Evolutionary conservation across 2,329 filamentous ascomycete genomes (phyloP).

Genomic region (Colletotrichum salicis): DNA sequence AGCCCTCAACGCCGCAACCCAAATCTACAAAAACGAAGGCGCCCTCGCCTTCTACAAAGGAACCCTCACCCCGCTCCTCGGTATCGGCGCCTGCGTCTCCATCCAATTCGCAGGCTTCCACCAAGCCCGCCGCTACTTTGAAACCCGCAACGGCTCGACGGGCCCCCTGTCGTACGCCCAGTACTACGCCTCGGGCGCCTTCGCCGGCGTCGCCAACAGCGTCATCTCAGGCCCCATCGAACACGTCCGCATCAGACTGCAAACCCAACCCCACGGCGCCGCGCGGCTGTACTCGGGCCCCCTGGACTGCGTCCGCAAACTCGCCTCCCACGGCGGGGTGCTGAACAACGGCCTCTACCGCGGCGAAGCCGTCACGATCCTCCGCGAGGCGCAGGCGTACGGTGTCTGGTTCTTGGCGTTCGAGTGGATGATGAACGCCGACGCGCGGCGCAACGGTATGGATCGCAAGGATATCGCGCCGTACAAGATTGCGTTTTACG

Average conservation of each 20-base stretch:
- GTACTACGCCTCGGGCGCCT: conserved; percentile 91
- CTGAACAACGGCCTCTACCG: conserved; percentile 79
- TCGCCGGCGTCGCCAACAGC: conserved; percentile 91
- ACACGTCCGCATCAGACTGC: conserved; percentile 94
- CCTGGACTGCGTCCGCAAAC: conserved; percentile 88
- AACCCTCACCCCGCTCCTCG: conserved; percentile 91
- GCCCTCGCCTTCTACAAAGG: conserved; percentile 97
- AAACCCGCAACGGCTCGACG: conserved; percentile 76
- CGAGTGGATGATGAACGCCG: conserved; percentile 94
- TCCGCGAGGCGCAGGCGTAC: conserved; percentile 93
- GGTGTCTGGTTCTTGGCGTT: conserved; percentile 95
- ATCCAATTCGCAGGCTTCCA: conserved; percentile 99
- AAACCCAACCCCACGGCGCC: conserved; percentile 93
- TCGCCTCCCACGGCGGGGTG: conserved; percentile 74
- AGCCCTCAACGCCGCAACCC: conserved; percentile 81
- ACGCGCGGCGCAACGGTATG: conserved; percentile 81
- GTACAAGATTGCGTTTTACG: conserved; percentile 90
- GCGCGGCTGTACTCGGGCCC: conserved; percentile 83
- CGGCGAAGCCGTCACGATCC: conserved; percentile 84
- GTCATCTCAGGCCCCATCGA: conserved; percentile 92
- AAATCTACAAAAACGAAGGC: conserved; percentile 90
- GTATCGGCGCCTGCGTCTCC: conserved; percentile 97
- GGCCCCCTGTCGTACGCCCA: conserved; percentile 78
- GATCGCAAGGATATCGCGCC: conserved; percentile 81
- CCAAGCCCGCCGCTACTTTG: conserved; percentile 86